Conservation (phyloP, 305 asterid genomes). For the Fraxinus velutina region DNA sequence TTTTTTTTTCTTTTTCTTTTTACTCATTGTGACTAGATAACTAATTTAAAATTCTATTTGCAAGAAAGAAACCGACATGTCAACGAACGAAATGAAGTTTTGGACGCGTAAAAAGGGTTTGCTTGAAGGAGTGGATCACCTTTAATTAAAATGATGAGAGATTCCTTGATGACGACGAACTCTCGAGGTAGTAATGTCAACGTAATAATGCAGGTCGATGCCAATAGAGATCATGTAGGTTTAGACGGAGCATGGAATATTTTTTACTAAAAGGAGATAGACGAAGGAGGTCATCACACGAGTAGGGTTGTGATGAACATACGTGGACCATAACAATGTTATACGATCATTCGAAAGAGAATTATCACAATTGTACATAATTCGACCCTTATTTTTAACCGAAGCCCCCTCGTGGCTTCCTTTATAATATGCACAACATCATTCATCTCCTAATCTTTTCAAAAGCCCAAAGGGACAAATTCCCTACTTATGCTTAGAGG, state of each 20-base stretch:
- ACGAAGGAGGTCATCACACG: neutral
- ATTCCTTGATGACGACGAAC: neutral
- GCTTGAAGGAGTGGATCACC: neutral
- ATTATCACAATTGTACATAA: neutral
- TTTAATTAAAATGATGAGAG: neutral
- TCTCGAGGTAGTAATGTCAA: neutral
- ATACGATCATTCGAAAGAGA: neutral
- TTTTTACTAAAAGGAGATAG: neutral
- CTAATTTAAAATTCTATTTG: neutral
- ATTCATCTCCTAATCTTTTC: constrained; percentile 29
- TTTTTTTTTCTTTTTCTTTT: neutral
- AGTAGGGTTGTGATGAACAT: neutral
- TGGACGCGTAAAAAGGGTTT: neutral
- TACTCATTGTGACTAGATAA: neutral
- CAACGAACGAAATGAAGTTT: neutral
- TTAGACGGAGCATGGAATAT: neutral
- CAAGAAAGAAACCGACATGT: neutral
- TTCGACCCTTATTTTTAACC: neutral
- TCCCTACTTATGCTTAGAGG: constrained; percentile 37
- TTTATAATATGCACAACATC: constrained; percentile 25
- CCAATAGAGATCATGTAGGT: neutral
- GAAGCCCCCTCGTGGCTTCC: constrained; percentile 17
- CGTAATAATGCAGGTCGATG: neutral
- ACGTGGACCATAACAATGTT: neutral
- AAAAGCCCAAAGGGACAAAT: constrained; percentile 40